Evolutionary conservation across 306 rosid species (phyloP), one percentile per base, ranked within the genome.

Genomic region (Potentilla sterilis): DNA sequence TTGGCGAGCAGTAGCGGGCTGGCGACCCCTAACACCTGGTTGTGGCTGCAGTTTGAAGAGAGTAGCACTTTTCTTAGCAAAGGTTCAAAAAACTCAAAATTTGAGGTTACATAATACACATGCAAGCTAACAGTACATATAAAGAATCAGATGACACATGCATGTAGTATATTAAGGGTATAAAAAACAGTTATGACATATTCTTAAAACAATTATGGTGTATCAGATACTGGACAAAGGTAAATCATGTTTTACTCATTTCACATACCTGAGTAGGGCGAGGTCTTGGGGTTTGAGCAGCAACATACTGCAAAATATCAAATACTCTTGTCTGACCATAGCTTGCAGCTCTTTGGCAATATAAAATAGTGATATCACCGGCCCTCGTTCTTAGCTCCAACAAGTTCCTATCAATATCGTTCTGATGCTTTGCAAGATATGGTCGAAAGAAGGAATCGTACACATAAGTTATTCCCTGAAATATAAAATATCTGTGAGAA

Each of bases 401-500:
- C 87, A 93, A 83, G 81, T 70, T 91, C 48, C 92, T 89, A 83
- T 93, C 98, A 62, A 93, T 93, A 54, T 89, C 96, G 24, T 83
- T 65, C 86, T 93, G 96, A 44, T 93, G 97, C 82, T 89, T 86
- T 0, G 92, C 86, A 59, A 93, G 81, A 80, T 89, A 93, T 7
- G 98, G 98, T 82, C 87, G 83, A 69, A 93, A 93, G 92, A 93
- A 93, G 49, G 96, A 87, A 79, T 91, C 91, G 55, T 91, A 93
- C 71, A 93, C 98, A 79, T 88, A 86, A 14, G 88, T 79, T 13
- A 97, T 89, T 64, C 97, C 97, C 96, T 93, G 86, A 67, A 34
- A 84, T 71, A 81, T 44, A 63, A 15, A 80, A 75, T 32, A 28
- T 62, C 58, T 65, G 58, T 75, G 70, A 59, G 69, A 6, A 57